phyloP scores from a whole-genome alignment of 768 basidiomycete genomes.

The Daedaleopsis sinensis region DNA sequence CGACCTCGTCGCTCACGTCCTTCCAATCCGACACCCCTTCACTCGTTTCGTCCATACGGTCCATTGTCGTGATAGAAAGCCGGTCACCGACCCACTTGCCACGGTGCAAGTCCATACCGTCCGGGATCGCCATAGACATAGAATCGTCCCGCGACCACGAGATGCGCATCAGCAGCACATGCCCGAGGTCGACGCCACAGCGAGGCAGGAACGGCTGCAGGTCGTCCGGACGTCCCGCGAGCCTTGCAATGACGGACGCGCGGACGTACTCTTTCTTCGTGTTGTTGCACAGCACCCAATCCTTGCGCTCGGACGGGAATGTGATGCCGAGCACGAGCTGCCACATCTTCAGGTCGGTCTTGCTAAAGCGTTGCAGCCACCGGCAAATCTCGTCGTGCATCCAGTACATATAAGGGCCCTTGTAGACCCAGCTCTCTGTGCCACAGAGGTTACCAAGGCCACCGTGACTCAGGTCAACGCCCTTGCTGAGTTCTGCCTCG shows the following conservation, averaged over 20 bases:
- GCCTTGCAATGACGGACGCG: neutral
- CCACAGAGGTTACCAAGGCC: neutral
- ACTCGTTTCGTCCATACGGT: constrained; percentile 5
- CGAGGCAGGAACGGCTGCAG: too few species aligned
- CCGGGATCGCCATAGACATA: too few species aligned
- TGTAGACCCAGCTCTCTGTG: neutral
- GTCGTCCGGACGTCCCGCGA: neutral
- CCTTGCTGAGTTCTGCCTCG: neutral
- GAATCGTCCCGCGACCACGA: too few species aligned
- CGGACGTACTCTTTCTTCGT: constrained; percentile 9
- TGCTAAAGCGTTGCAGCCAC: neutral
- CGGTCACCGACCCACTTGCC: too few species aligned
- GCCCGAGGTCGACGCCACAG: too few species aligned
- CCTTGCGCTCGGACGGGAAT: constrained; percentile 2
- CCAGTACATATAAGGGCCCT: too few species aligned
- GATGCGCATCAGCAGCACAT: too few species aligned
- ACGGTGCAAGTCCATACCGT: too few species aligned
- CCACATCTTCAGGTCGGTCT: neutral
- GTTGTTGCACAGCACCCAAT: constrained; percentile 11
- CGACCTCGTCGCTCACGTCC: constrained; percentile 6
- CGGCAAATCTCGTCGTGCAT: neutral
- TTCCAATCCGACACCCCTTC: neutral
- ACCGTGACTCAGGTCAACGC: neutral
- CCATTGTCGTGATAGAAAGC: too few species aligned
- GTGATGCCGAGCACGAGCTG: neutral